Evolutionary conservation across 345 rosid genomes (phyloP).

Genomic region (Salix dunnii): DNA sequence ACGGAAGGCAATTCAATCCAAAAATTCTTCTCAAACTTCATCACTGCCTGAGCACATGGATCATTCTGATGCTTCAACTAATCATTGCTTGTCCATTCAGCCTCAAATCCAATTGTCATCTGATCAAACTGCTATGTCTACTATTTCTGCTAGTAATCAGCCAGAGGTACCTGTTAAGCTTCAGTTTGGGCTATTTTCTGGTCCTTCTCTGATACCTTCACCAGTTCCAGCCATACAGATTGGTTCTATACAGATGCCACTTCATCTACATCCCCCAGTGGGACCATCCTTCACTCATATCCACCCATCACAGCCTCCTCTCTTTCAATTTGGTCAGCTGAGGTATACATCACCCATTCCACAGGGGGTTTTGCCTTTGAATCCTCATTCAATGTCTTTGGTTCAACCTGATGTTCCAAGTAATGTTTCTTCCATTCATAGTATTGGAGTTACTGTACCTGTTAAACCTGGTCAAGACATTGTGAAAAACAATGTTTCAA

Average conservation of each 20-base stretch:
- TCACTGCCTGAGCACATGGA: slow-evolving; percentile 32
- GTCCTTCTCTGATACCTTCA: slow-evolving; percentile 85
- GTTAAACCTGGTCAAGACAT: slow-evolving; percentile 44
- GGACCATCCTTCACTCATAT: slow-evolving; percentile 56
- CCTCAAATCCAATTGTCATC: slow-evolving; percentile 36
- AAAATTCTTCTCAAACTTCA: slow-evolving; percentile 33
- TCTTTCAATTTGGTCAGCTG: slow-evolving; percentile 92
- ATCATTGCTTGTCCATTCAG: slow-evolving; percentile 32
- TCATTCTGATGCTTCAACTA: slow-evolving; percentile 36
- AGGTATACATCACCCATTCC: slow-evolving; percentile 74
- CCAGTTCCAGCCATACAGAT: slow-evolving; percentile 97
- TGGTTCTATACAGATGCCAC: slow-evolving; percentile 99
- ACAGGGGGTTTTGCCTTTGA: slow-evolving; percentile 64
- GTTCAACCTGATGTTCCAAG: slow-evolving; percentile 46
- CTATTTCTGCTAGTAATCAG: slow-evolving; percentile 41
- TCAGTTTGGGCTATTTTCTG: slow-evolving; percentile 94
- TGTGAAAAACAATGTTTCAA: slow-evolving; percentile 30
- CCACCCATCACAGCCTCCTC: slow-evolving; percentile 66
- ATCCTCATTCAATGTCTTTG: slow-evolving; percentile 56
- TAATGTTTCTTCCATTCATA: slow-evolving; percentile 48
- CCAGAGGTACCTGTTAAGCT: slow-evolving; percentile 68
- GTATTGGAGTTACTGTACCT: slow-evolving; percentile 41
- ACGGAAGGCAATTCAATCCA: slow-evolving; percentile 49
- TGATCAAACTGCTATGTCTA: slow-evolving; percentile 43
- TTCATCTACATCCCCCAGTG: slow-evolving; percentile 76